Base-by-base conservation (phyloP, 108 stramenopile genomes). In the Stephanodiscus triporus region DNA sequence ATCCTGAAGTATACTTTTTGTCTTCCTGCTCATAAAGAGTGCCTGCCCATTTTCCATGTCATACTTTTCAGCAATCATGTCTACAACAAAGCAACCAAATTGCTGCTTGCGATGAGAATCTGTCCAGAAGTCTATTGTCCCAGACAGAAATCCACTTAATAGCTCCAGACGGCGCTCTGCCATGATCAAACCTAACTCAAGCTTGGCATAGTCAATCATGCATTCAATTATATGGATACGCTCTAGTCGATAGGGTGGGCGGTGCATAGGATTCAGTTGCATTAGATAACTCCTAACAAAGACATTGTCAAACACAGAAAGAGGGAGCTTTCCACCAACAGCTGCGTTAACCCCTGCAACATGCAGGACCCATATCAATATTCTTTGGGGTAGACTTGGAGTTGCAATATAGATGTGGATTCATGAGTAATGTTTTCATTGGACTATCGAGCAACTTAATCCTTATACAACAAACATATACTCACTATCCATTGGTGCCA, bases 81-180 rank as follows among this genome's bases (percentile, higher is more conserved):
- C 45, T 47, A 48, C 20, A 56, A 56, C 64, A 47, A 65, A 65
- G 64, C 14, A 19, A 22, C 64, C 64, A 65, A 65, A 65, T 20
- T 65, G 64, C 23, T 65, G 17, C 14, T 24, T 17, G 23, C 45
- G 45, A 47, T 65, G 64, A 48, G 64, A 45, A 48, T 65, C 64
- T 7, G 64, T 47, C 64, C 64, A 65, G 45, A 65, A 65, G 64
- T 65, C 64, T 24, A 45, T 65, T 11, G 40, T 30, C 7, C 40
- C 64, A 24, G 64, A 65, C 43, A 65, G 20, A 27, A 47, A 47
- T 8, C 45, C 45, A 20, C 9, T 37, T 23, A 30, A 42, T n/a
- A 65, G 23, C 14, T 24, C 22, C n/a, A 26, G 20, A 22, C 45
- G 19, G 23, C 45, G 64, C 24, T 65, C 64, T 23, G n/a, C 16